Conservation (phyloP, 345 rosid genomes). For the Populus davidiana region DNA sequence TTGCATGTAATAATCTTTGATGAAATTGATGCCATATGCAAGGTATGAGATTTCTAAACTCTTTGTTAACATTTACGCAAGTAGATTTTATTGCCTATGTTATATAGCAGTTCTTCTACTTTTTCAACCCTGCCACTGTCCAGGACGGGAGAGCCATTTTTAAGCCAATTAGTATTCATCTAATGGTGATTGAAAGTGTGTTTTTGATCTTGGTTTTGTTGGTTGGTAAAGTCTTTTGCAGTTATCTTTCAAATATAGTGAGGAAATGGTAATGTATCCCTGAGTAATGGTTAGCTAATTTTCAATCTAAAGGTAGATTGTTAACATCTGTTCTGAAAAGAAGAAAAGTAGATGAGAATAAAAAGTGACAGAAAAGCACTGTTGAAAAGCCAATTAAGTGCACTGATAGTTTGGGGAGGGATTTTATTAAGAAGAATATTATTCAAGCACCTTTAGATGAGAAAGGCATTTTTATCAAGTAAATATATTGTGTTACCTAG, state of each 20-base stretch:
- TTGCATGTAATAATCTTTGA: slow-evolving; percentile 96
- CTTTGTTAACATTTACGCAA: background rate
- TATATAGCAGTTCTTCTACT: background rate
- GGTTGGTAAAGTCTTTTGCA: background rate
- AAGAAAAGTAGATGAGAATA: background rate
- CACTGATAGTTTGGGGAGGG: background rate
- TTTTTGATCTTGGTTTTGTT: background rate
- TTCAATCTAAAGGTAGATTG: background rate
- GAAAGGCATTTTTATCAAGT: background rate
- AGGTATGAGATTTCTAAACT: slow-evolving; percentile 48
- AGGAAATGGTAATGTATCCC: background rate
- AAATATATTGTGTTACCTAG: background rate
- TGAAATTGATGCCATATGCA: slow-evolving; percentile 99
- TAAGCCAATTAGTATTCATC: background rate
- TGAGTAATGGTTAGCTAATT: background rate
- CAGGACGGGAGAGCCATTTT: background rate
- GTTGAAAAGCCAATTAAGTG: background rate
- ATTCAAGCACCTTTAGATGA: background rate
- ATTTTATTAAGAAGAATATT: too few relatives aligned
- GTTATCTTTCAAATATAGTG: background rate
- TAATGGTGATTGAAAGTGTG: background rate
- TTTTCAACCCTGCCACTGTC: background rate
- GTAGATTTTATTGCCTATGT: background rate
- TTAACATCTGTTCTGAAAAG: background rate
- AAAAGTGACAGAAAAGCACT: background rate